Base-by-base conservation (phyloP, 2,329 filamentous ascomycete genomes). In the Venturia oleaginea region DNA sequence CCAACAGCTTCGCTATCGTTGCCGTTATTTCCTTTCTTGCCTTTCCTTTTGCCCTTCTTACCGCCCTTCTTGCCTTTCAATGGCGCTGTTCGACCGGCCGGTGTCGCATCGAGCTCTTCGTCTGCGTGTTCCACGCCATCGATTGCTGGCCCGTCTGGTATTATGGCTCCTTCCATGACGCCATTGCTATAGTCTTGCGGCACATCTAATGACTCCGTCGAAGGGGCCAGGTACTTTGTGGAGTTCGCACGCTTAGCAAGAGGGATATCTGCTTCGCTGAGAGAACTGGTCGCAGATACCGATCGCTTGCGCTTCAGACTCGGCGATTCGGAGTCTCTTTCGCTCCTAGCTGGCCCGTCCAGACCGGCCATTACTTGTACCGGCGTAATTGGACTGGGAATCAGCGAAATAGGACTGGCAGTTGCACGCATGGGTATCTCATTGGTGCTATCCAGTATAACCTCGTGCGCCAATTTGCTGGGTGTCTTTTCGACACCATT, bases 381-480 rank as follows among this genome's bases (percentile, higher is more conserved):
- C 15, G 51, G 51, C 15, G 51, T 57, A n/a, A 57, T 57, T 4
- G 51, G 51, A 34, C 51, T 46, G 11, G 61, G 61, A 8, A 27
- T 27, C 30, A 37, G 24, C 43, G 32, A 51, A 34, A 51, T 27
- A 10, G 38, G 32, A 37, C 61, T 43, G 61, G 22, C 40, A n/a
- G 59, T 46, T 11, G 27, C 40, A n/a, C 43, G 43, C 46, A 37
- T 5, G 15, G 51, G 51, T 32, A 32, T 27, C 7, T 57, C 51
- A 22, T 51, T 22, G 15, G 22, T 51, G 22, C 43, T 30, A 59
- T 63, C 62, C 7, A 48, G 24, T 19, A 64, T 4, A 19, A 79
- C 79, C 65, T 82, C 80, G 67, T 87, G 84, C 68, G 86, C 85
- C 66, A 92, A 82, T 78, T 92, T 93, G 80, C 88, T 92, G 3